Evolutionary conservation across 352 stramenopile species (phyloP), one percentile per base, ranked within the genome.

Genomic region (Globisporangium splendens): DNA sequence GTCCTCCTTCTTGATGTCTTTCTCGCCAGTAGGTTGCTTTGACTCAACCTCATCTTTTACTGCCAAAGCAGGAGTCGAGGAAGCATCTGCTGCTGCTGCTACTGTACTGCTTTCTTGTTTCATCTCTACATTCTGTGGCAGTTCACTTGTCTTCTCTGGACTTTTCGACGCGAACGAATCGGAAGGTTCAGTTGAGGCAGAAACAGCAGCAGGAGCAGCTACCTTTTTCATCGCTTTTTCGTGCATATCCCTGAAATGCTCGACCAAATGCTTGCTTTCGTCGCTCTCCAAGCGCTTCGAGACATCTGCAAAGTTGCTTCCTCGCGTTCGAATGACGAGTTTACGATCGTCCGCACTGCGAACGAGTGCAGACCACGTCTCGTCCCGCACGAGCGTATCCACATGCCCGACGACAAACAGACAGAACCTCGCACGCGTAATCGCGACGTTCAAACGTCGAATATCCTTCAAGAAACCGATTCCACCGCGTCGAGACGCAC

Each of bases 381-480:
- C 69, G 59, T 96, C 85, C 7, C 82, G 77, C 18, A 79, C 66
- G 21, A 96, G 69, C 12, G 85, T 95, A 11, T 78, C 66, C 43
- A 87, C 79, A 28, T 91, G 83, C 7, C 90, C 89, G 21, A 97
- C 68, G 13, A 97, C 76, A 65, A 95, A 96, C 31, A 96, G 53
- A 47, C 88, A 95, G 59, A 93, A 96, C 1, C 85, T 69, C 11
- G 90, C 89, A 18, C 90, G 89, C 11, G 90, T 97, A 60, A 97
- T 94, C 18, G 79, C 88, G 43, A 97, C 90, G 39, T 97, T 97
- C 18, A 97, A 59, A 51, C 90, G 87, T 17, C 90, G 86, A 61
- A 96, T 79, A 61, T 97, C 90, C 39, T 82, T 86, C 54, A 97
- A 73, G 68, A 97, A 97, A 50, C 90, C 90, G 57, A 97, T 94